phyloP scores from a whole-genome alignment of 208 protist genomes.

The Leishmania aethiopica region DNA sequence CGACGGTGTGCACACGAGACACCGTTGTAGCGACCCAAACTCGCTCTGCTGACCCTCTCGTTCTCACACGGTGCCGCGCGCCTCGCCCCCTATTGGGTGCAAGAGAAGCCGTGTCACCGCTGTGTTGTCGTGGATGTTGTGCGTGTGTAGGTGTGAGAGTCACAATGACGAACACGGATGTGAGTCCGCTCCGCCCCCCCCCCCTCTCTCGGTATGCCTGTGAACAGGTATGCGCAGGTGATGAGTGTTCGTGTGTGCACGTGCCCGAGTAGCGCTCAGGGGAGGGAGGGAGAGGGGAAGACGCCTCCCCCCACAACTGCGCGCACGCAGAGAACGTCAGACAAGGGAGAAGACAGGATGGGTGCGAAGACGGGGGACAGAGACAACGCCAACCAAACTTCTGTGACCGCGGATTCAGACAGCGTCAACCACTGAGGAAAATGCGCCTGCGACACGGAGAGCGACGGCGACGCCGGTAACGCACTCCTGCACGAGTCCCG shows the following conservation, averaged over 20 bases:
- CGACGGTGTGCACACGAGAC: background rate
- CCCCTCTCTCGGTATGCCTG: background rate
- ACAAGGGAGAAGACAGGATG: background rate
- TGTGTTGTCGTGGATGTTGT: background rate
- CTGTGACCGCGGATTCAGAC: background rate
- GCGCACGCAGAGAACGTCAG: background rate
- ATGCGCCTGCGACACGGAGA: no score
- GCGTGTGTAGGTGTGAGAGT: background rate
- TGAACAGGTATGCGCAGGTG: background rate
- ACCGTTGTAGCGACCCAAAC: background rate
- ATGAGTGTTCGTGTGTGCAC: background rate
- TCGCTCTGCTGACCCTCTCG: background rate
- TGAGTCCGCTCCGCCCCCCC: background rate
- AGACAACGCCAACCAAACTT: background rate
- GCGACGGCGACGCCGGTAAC: background rate
- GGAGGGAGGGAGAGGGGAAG: background rate
- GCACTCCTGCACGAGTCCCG: background rate
- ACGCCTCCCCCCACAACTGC: background rate
- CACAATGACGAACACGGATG: background rate
- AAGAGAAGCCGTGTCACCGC: background rate
- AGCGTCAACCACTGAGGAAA: background rate
- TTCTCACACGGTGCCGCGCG: background rate
- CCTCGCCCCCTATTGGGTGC: background rate
- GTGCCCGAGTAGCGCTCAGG: background rate
- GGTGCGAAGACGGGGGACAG: background rate